A percentile compares a stretch with the other conserved stretches of the same genome.
phyloP scores from a whole-genome alignment of 2,329 filamentous ascomycete genomes.

The Paracoccidioides brasiliensis region DNA sequence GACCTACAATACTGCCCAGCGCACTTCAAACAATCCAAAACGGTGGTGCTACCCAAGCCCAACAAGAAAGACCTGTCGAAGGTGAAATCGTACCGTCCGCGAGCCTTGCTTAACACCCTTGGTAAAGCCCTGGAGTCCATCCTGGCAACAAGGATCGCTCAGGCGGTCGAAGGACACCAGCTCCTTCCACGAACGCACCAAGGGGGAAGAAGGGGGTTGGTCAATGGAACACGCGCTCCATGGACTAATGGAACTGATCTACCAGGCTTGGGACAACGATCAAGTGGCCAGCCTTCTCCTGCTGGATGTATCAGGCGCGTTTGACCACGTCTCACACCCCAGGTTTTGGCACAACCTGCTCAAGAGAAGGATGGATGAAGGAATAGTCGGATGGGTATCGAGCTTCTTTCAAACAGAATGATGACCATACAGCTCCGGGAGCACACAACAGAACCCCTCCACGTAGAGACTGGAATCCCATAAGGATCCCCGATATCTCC shows the following conservation, averaged over 20 bases:
- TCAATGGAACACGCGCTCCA: too few relatives aligned
- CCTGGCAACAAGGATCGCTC: too few relatives aligned
- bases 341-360: conserved; percentile 1
- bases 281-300: conserved; percentile 9
- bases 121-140: too few relatives aligned
- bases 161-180: too few relatives aligned
- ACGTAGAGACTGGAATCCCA: conserved; percentile 3
- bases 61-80: conserved; percentile 4
- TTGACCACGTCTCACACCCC: conserved; percentile 1
- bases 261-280: conserved; percentile 8
- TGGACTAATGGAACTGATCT: neutral
- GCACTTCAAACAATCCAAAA: conserved; percentile 11
- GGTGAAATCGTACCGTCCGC: too few relatives aligned
- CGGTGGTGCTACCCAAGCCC: conserved; percentile 12
- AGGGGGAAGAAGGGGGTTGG: too few relatives aligned
- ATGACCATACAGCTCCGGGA: conserved; percentile 8
- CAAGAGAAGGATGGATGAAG: neutral
- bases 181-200: too few relatives aligned
- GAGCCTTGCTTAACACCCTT: too few relatives aligned
- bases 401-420: conserved; percentile 8
- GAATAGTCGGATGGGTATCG: neutral
- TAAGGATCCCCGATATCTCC: conserved; percentile 13
- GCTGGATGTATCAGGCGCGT: conserved; percentile 10
- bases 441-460: conserved; percentile 4
- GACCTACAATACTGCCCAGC: conserved; percentile 10